phyloP scores from a whole-genome alignment of 257 asterid genomes.

The Thymus mandschuricus region DNA sequence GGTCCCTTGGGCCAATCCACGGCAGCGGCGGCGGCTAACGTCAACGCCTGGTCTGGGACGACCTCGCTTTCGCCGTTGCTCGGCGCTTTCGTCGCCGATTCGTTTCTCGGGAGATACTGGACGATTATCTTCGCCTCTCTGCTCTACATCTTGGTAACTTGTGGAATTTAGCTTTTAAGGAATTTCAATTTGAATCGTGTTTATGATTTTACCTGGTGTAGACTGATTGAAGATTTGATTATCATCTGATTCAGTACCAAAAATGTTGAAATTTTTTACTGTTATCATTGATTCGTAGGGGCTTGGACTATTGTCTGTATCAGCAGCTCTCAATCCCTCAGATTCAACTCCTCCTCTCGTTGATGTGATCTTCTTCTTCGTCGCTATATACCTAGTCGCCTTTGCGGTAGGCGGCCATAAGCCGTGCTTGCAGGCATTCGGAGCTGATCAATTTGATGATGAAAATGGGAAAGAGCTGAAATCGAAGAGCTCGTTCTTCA shows the following conservation, averaged over 20 bases:
- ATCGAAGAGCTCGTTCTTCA: slow-evolving; percentile 47
- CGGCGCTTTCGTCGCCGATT: slow-evolving; percentile 33
- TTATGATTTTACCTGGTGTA: neutral
- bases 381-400: slow-evolving; percentile 44
- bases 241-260: too few species aligned
- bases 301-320: slow-evolving; percentile 37
- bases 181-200: neutral
- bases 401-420: slow-evolving; percentile 57
- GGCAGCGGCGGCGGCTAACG: slow-evolving; percentile 35
- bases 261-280: too few species aligned
- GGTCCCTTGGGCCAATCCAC: slow-evolving; percentile 28
- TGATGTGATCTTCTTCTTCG: slow-evolving; percentile 43
- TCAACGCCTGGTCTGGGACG: slow-evolving; percentile 31
- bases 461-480: slow-evolving; percentile 35
- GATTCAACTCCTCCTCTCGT: slow-evolving; percentile 34
- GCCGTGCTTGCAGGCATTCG: slow-evolving; percentile 45
- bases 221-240: too few species aligned
- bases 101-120: slow-evolving; percentile 24
- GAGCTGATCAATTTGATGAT: slow-evolving; percentile 51
- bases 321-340: slow-evolving; percentile 42
- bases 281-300: slow-evolving; percentile 24
- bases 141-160: slow-evolving; percentile 29
- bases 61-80: slow-evolving; percentile 22
- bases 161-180: too few species aligned
- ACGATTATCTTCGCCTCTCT: slow-evolving; percentile 27